Base-by-base conservation (phyloP, 306 rosid species). In the Dicorynia guianensis region DNA sequence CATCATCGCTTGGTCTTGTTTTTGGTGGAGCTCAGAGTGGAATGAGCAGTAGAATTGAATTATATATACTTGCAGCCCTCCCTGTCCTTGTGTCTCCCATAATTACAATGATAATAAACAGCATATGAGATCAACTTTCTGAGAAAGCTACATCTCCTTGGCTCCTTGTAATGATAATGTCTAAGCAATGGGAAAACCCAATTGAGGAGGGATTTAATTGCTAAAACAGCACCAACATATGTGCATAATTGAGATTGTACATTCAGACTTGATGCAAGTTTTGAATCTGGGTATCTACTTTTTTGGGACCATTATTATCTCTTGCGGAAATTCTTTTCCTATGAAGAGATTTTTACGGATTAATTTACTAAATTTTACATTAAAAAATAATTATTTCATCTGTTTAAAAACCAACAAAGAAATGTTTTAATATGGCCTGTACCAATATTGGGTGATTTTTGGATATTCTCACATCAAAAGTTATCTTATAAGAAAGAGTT, bases 121-220 rank as follows among this genome's bases (percentile, higher is more conserved):
- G 74, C 64, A 67, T 61, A 65, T 44, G 13, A 59, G 2, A 62
- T 52, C 15, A 43, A 44, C 67, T 63, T 81, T 63, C 55, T 79
- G 40, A 81, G 80, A 82, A 89, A 64, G 72, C 80, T 74, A 54
- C 75, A 71, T 33, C 63, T 46, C 35, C 70, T 38, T 68, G 85
- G 63, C 76, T 81, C 71, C 67, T 63, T 81, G 81, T 62, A 82
- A 79, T 75, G 83, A 87, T 77, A 65, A 38, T 78, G 77, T 66
- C 83, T 67, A 69, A 68, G 71, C 34, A 39, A 72, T 56, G 63
- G 63, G 44, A 67, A 67, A 69, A 33, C 30, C 70, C 64, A 57
- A 40, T 11, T 39, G 49, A 59, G 63, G 5, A 55, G 30, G 15
- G 8, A 15, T 69, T 69, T 69, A 9, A 7, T 4, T 49, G 39